phyloP scores from a whole-genome alignment of 2,329 filamentous ascomycete genomes.

The Hortaea werneckii region DNA sequence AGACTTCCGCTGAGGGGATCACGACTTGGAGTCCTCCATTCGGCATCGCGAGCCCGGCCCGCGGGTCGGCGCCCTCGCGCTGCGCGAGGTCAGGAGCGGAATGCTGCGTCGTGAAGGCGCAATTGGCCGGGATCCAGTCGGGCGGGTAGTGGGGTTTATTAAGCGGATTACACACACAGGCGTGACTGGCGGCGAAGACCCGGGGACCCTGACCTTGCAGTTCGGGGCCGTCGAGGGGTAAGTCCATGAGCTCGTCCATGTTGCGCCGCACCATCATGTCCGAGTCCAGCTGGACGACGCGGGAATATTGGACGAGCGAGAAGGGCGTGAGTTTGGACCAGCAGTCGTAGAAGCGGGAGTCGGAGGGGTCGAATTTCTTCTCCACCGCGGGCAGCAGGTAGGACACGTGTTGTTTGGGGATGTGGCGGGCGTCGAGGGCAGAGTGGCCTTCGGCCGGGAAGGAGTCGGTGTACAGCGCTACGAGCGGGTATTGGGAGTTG shows the following conservation, averaged over 20 bases:
- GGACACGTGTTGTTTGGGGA: constrained; percentile 59
- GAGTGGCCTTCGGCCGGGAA: constrained; percentile 59
- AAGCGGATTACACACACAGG: constrained; percentile 77
- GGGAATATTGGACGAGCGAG: constrained; percentile 62
- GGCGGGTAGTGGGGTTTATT: constrained; percentile 67
- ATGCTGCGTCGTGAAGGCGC: constrained; percentile 52
- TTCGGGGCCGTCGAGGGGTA: constrained; percentile 54
- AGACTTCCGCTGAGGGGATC: constrained; percentile 44
- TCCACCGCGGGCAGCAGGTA: constrained; percentile 58
- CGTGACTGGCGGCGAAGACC: constrained; percentile 75
- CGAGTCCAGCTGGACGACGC: constrained; percentile 75
- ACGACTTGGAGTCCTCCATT: constrained; percentile 54
- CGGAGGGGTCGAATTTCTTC: constrained; percentile 57
- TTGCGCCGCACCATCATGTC: constrained; percentile 78
- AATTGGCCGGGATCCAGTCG: constrained; percentile 56
- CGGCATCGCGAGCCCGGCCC: constrained; percentile 45
- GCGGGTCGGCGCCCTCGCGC: constrained; percentile 37
- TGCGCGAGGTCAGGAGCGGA: constrained; percentile 41
- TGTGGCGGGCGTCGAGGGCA: constrained; percentile 59
- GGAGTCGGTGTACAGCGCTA: constrained; percentile 72
- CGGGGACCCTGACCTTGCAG: constrained; percentile 44
- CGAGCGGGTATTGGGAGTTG: constrained; percentile 61
- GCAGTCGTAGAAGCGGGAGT: constrained; percentile 79
- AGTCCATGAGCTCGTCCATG: constrained; percentile 89
- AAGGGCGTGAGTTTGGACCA: constrained; percentile 83